Percentiles rank a stretch among this genome's conserved stretches.
Conservation (phyloP, 2,329 filamentous ascomycete species). For the Neopestalotiopsis clavispora region DNA sequence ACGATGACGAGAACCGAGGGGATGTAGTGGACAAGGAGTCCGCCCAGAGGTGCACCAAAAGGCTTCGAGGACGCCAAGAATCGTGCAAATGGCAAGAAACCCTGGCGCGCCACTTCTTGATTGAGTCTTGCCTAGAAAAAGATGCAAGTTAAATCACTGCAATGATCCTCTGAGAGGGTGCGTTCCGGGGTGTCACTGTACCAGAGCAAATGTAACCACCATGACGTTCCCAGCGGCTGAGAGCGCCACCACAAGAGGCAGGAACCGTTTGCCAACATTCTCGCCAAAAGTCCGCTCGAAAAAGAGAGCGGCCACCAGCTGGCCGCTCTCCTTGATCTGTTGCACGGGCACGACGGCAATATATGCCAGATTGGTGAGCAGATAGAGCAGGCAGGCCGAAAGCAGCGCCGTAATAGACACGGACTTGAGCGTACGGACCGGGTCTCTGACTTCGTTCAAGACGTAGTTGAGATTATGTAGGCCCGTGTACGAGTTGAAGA, state of each 20-base stretch:
- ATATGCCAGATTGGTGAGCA: constrained; percentile 68
- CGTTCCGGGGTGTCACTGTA: constrained; percentile 40
- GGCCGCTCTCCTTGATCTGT: constrained; percentile 69
- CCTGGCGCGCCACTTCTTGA: constrained; percentile 74
- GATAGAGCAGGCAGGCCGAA: constrained; percentile 67
- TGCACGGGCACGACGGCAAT: constrained; percentile 70
- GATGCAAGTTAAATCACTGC: not conserved
- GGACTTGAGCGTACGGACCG: constrained; percentile 66
- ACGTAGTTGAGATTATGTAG: constrained; percentile 73
- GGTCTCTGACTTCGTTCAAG: constrained; percentile 72
- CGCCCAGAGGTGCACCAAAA: constrained; percentile 70
- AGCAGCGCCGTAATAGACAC: constrained; percentile 64
- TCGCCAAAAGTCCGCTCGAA: constrained; percentile 68
- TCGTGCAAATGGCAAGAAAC: constrained; percentile 68
- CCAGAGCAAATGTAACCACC: constrained; percentile 72
- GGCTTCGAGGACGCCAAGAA: constrained; percentile 68
- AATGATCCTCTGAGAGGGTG: not conserved
- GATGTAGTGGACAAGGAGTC: constrained; percentile 71
- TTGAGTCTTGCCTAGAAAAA: constrained; percentile 64
- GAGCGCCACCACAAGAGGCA: constrained; percentile 69
- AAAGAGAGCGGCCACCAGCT: constrained; percentile 71
- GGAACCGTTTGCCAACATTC: constrained; percentile 58
- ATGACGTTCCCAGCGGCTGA: constrained; percentile 75
- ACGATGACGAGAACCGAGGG: constrained; percentile 70
- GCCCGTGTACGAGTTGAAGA: constrained; percentile 73